Evolutionary conservation across 2,329 filamentous ascomycete genomes (phyloP), one percentile per base, ranked within the genome.

Genomic region (Diaporthe sp.): DNA sequence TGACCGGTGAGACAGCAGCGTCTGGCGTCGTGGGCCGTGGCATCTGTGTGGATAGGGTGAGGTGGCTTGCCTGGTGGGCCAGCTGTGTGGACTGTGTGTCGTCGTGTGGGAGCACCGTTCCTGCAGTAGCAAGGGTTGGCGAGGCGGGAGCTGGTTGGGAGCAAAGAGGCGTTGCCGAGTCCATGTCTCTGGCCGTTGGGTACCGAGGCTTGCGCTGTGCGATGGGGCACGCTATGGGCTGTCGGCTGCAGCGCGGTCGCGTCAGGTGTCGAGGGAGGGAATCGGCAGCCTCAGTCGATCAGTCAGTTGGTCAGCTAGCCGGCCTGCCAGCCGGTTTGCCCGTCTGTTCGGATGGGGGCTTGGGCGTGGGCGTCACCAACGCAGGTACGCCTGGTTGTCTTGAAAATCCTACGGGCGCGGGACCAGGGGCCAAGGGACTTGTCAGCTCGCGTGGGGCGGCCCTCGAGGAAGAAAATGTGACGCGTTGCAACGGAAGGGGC

Each of bases 41-140:
- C 28, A 67, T 39, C 49, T 42, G 57, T 25, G 65, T 53, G 67
- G 78, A 78, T 71, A 80, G 77, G 20, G 78, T 78, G 73, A 79
- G 77, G 71, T 79, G 77, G 76, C 75, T 78, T 34, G 80, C 76
- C 76, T 78, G 78, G 72, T 75, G 75, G 74, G 77, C 78, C 73
- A 80, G 79, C 73, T 80, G 78, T 63, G 72, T 75, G 72, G 76
- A 65, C 49, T 75, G 72, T 42, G 68, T 58, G 42, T 60, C 51
- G 58, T 58, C 72, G 58, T 72, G 75, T 68, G 72, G 67, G 60
- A 75, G 72, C 58, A 42, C 58, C 68, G 72, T 37, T 72, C 49
- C 68, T 53, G 67, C 51, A 49, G 60, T 25, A 53, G 67, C 75
- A 72, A 58, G 60, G 72, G 51, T 75, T n/a, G 67, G 39, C 51